Percentiles rank a stretch among this genome's conserved stretches.
These are phyloP conservation scores for Sphaerulina musiva DNA, from an alignment of 2,329 filamentous ascomycete genomes.

Conservation along the genomic window DNA sequence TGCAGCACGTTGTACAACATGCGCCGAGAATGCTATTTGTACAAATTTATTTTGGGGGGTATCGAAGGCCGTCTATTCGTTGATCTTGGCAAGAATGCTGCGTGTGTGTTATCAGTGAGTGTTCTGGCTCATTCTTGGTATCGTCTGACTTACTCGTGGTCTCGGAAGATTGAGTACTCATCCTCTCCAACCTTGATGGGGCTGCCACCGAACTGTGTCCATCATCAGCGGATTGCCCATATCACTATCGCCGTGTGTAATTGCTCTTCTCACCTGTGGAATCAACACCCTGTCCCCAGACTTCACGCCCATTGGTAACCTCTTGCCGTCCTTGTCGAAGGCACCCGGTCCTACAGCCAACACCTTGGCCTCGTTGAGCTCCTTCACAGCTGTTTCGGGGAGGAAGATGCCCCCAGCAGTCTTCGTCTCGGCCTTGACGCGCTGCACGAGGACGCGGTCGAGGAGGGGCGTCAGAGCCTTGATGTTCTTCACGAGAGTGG, in stretches of 20 bases:
- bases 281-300: constrained; percentile 91
- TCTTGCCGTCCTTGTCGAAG: constrained; percentile 81
- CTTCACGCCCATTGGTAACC: constrained; percentile 73
- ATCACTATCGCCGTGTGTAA: background rate
- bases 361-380: constrained; percentile 96
- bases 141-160: constrained; percentile 75
- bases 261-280: constrained; percentile 62
- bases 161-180: constrained; percentile 91
- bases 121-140: background rate
- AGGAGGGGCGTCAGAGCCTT: constrained; percentile 90
- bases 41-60: constrained; percentile 18
- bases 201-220: constrained; percentile 73
- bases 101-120: constrained; percentile 15
- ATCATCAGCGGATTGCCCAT: background rate
- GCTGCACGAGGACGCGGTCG: constrained; percentile 96
- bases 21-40: constrained; percentile 23
- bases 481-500: constrained; percentile 77
- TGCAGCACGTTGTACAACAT: constrained; percentile 1
- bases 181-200: constrained; percentile 97
- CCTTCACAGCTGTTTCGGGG: constrained; percentile 92
- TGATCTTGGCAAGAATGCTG: constrained; percentile 98
- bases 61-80: constrained; percentile 58
- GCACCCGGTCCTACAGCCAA: constrained; percentile 88
- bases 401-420: constrained; percentile 96
- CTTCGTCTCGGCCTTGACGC: constrained; percentile 93